These are phyloP conservation scores for Caryopteris hybrid DNA, from an alignment of 305 asterid species.

Conservation along the genomic window DNA sequence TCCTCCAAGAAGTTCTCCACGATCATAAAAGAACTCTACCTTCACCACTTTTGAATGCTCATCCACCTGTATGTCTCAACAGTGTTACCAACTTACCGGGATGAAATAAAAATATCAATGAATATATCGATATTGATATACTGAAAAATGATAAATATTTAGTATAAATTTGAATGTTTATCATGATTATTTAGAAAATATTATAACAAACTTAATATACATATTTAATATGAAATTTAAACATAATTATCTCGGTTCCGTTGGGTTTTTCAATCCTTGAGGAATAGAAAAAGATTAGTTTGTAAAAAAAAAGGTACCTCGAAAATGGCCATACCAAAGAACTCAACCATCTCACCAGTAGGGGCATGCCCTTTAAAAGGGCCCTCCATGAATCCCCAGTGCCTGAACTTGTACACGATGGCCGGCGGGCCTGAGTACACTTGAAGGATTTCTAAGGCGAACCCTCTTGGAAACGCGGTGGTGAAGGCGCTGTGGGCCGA, in stretches of 20 bases:
- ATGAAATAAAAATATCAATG: too few relatives aligned
- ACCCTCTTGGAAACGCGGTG: constrained; percentile 39
- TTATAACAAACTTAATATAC: too few relatives aligned
- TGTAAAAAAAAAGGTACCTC: constrained; percentile 24
- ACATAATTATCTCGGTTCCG: too few relatives aligned
- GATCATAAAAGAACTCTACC: constrained; percentile 44
- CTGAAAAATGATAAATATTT: neutral
- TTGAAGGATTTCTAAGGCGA: constrained; percentile 34
- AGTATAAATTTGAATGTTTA: too few relatives aligned
- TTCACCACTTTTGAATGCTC: constrained; percentile 43
- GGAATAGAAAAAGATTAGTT: too few relatives aligned
- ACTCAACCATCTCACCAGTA: constrained; percentile 37
- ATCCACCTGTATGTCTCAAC: constrained; percentile 27
- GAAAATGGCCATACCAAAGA: constrained; percentile 32
- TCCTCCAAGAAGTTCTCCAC: constrained; percentile 45
- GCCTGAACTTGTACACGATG: constrained; percentile 44
- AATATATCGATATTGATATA: too few relatives aligned
- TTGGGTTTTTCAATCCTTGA: too few relatives aligned
- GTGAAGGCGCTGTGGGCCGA: constrained; percentile 36
- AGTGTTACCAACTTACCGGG: too few relatives aligned
- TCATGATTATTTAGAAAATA: too few relatives aligned
- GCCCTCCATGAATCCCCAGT: constrained; percentile 53
- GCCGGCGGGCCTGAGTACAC: constrained; percentile 44
- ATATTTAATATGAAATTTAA: too few relatives aligned
- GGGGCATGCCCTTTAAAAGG: constrained; percentile 35